Base-by-base conservation (phyloP, 2,329 filamentous ascomycete species). In the Nannizziopsis barbatae region DNA sequence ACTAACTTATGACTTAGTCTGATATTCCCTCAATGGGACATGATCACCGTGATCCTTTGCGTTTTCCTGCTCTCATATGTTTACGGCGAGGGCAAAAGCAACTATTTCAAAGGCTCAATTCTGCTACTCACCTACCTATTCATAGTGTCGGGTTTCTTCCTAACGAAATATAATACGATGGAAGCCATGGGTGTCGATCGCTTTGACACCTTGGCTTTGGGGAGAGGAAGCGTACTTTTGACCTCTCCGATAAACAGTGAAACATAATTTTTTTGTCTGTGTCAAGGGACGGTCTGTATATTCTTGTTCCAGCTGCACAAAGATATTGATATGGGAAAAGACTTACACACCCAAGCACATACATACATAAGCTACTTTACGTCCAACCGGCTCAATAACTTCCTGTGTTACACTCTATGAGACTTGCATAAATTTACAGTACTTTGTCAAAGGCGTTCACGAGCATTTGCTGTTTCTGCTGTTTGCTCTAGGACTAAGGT, bases 51-150 rank as follows among this genome's bases (percentile, higher is more conserved):
- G 12, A 95, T 96, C 51, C 64, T 98, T 12, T 95, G 90, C 60
- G 88, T 98, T 14, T 95, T 98, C 71, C 71, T 98, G 49, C 79
- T 98, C 56, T 95, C 88, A 60, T 95, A 96, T 72, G 90, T 98
- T 74, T 94, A 96, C 59, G 86, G 90, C 45, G 92, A 98, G 69
- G 92, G 92, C 36, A 98, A 98, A 79, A 96, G 89, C 73, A 98
- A 98, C 68, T 98, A 98, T 68, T 98, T 98, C 79, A 98, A 98
- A 72, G 92, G 92, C 45, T 94, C 86, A 55, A 95, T 96, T 57
- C 74, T 98, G 45, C 80, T 96, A 54, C 72, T 98, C 44, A 92
- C 86, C 31, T 98, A 98, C 64, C 68, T 96, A 18, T 92, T 96
- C 22, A 87, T 98, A 42, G 73, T 95, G 22, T 79, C 86, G 39